phyloP scores from a whole-genome alignment of 441 rosid genomes.

The Mallotus repandus region DNA sequence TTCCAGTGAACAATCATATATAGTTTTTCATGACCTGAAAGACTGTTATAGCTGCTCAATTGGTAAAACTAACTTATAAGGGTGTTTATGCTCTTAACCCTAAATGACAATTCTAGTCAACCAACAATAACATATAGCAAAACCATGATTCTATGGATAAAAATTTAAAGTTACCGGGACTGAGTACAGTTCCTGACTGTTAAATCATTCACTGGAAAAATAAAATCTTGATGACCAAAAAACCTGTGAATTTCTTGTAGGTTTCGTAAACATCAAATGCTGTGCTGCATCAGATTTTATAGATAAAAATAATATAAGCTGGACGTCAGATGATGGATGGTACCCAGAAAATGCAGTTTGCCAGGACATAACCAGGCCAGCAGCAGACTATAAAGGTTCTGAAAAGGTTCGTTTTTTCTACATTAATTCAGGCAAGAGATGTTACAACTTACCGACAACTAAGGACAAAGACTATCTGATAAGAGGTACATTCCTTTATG shows the following conservation, averaged over 20 bases:
- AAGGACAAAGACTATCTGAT: constrained; percentile 45
- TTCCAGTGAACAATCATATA: not conserved
- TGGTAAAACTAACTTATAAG: not conserved
- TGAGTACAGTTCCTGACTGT: not conserved
- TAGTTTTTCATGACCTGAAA: not conserved
- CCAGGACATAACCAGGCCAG: constrained; percentile 24
- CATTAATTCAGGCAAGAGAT: constrained; percentile 44
- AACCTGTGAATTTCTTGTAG: constrained; percentile 36
- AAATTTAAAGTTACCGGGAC: not conserved
- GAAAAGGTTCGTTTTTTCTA: constrained; percentile 39
- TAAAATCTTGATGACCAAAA: not conserved
- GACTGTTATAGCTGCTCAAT: not conserved
- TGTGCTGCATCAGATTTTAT: constrained; percentile 39
- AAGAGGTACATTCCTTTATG: constrained; percentile 41
- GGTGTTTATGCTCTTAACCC: not conserved
- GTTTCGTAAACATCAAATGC: constrained; percentile 56
- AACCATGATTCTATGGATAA: not conserved
- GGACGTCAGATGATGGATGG: constrained; percentile 46
- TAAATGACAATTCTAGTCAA: not conserved
- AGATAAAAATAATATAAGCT: constrained; percentile 27
- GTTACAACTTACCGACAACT: constrained; percentile 44
- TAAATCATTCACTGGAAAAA: constrained; percentile 2
- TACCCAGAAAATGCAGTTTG: constrained; percentile 40
- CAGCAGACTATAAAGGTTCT: constrained; percentile 17
- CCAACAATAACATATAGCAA: constrained; percentile 2